phyloP scores from a whole-genome alignment of 139 green algal species.

The Chlamydomonas schloesseri region DNA sequence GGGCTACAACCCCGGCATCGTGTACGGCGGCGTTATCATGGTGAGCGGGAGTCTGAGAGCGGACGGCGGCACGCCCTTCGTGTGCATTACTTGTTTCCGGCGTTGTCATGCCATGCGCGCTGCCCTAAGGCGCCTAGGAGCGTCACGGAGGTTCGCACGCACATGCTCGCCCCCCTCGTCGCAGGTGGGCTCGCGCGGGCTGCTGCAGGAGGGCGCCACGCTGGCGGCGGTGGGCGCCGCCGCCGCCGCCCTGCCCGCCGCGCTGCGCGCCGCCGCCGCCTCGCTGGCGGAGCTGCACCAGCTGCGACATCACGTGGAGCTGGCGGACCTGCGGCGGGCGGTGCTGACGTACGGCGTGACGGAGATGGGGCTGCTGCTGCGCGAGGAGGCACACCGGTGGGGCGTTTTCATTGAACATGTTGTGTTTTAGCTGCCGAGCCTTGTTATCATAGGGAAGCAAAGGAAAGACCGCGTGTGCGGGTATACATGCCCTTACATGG shows the following conservation, averaged over 20 bases:
- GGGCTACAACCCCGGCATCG: constrained; percentile 32
- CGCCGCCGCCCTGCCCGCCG: constrained; percentile 27
- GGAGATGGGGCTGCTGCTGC: constrained; percentile 57
- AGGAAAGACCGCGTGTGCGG: too few species aligned
- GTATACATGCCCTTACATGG: too few species aligned
- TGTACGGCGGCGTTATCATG: constrained; percentile 35
- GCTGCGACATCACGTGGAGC: constrained; percentile 47
- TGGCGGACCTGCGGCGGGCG: constrained; percentile 44
- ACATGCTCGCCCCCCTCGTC: too few species aligned
- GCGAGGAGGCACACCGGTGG: constrained; percentile 52
- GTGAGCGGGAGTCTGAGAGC: neutral
- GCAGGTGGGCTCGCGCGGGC: constrained; percentile 7
- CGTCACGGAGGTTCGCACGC: too few species aligned
- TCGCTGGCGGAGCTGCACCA: constrained; percentile 43
- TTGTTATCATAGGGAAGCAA: too few species aligned
- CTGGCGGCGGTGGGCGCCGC: constrained; percentile 42
- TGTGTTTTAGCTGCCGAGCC: too few species aligned
- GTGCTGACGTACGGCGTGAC: constrained; percentile 44
- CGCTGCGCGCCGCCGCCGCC: neutral
- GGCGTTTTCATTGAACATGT: too few species aligned
- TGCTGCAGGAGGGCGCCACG: constrained; percentile 39
- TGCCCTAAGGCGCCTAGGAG: too few species aligned
- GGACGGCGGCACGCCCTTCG: too few species aligned
- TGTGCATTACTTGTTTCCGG: too few species aligned
- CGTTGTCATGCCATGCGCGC: too few species aligned